Percentiles rank a stretch among this genome's conserved stretches.
These are phyloP conservation scores for Fusarium sp. DNA, from an alignment of 2,329 filamentous ascomycete genomes.

Conservation along the genomic window DNA sequence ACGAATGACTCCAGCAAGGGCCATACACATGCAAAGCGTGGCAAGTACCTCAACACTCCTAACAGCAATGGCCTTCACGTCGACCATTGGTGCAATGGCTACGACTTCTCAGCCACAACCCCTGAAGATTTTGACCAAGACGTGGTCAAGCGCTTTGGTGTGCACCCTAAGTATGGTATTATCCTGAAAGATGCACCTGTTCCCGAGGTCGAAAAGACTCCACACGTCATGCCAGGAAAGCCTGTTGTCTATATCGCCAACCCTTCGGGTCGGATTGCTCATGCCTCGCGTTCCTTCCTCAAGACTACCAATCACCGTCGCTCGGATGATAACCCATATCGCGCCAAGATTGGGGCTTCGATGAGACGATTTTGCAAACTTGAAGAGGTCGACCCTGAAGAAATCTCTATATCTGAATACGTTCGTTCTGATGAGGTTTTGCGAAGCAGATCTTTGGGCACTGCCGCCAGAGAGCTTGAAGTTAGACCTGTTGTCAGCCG, in stretches of 20 bases:
- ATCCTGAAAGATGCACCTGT: constrained; percentile 63
- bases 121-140: constrained; percentile 65
- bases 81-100: constrained; percentile 65
- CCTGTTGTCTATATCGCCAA: constrained; percentile 63
- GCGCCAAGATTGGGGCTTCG: constrained; percentile 50
- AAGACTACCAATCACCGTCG: constrained; percentile 51
- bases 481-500: constrained; percentile 46
- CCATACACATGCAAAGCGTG: constrained; percentile 64
- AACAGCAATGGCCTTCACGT: constrained; percentile 66
- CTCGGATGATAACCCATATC: constrained; percentile 50
- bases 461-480: constrained; percentile 50
- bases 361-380: constrained; percentile 55
- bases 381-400: constrained; percentile 48
- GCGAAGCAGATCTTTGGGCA: constrained; percentile 52
- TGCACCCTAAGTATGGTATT: constrained; percentile 67
- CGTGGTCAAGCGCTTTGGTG: constrained; percentile 59
- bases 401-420: constrained; percentile 51
- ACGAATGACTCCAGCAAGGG: constrained; percentile 66
- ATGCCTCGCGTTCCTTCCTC: constrained; percentile 60
- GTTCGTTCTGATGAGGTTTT: constrained; percentile 50
- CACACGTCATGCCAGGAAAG: constrained; percentile 58
- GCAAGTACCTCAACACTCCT: constrained; percentile 65
- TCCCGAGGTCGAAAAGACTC: constrained; percentile 54
- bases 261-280: constrained; percentile 60
- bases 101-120: constrained; percentile 62